These are phyloP conservation scores for Priceomyces carsonii DNA, from an alignment of 805 yeast genomes.

Conservation along the genomic window DNA sequence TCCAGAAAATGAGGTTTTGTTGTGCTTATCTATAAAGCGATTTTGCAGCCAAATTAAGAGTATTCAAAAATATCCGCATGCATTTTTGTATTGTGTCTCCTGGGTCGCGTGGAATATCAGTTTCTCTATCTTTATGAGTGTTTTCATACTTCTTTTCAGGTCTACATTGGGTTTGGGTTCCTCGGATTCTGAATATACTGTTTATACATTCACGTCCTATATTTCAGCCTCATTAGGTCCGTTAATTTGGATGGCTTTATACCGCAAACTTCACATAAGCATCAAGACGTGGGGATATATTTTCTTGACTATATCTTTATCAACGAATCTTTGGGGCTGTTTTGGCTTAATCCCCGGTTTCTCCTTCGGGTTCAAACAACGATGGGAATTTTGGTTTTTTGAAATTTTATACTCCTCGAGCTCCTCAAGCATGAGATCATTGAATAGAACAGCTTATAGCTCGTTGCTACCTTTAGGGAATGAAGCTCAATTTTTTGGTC, in stretches of 20 bases:
- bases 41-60: slow-evolving; percentile 20
- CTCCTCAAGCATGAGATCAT: slow-evolving; percentile 35
- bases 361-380: slow-evolving; percentile 37
- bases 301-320: slow-evolving; percentile 29
- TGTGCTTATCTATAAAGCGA: slow-evolving; percentile 27
- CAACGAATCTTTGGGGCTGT: slow-evolving; percentile 41
- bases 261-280: slow-evolving; percentile 21
- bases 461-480: slow-evolving; percentile 40
- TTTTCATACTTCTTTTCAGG: slow-evolving; percentile 37
- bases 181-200: slow-evolving; percentile 39
- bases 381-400: slow-evolving; percentile 46
- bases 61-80: slow-evolving; percentile 31
- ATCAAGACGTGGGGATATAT: slow-evolving; percentile 39
- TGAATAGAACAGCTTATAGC: slow-evolving; percentile 38
- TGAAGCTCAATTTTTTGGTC: slow-evolving; percentile 45
- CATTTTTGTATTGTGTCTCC: slow-evolving; percentile 34
- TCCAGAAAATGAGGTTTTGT: slow-evolving; percentile 24
- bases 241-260: slow-evolving; percentile 36
- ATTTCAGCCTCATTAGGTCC: slow-evolving; percentile 36
- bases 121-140: slow-evolving; percentile 33
- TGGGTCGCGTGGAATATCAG: slow-evolving; percentile 46
- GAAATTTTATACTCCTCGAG: slow-evolving; percentile 36
- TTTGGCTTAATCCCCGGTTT: slow-evolving; percentile 28
- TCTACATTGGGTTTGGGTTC: slow-evolving; percentile 39
- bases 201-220: slow-evolving; percentile 38